Percentiles rank a stretch among this genome's conserved stretches.
Evolutionary conservation across 2,329 filamentous ascomycete species (phyloP).

Genomic region (Botrytis squamosa): DNA sequence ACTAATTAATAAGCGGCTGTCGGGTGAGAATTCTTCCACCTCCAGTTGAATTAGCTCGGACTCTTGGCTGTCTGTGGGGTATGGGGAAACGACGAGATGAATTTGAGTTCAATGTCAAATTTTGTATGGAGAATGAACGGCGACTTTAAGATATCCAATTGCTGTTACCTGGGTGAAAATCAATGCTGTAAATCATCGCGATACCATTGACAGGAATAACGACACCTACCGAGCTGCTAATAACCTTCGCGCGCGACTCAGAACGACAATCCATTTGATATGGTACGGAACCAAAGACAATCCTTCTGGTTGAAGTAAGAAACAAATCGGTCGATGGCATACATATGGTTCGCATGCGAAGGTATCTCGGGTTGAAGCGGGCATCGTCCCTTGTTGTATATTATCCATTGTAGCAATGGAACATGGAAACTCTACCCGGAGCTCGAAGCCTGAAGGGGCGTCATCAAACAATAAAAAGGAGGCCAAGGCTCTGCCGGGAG

Average conservation of each 20-base stretch:
- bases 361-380: constrained; percentile 12
- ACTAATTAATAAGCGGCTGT: not conserved
- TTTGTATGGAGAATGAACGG: constrained; percentile 7
- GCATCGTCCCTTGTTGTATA: constrained; percentile 12
- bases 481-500: not conserved
- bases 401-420: constrained; percentile 22
- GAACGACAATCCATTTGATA: not conserved
- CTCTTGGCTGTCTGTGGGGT: constrained; percentile 17
- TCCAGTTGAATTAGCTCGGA: not conserved
- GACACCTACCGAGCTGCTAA: not conserved
- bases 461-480: constrained; percentile 24
- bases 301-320: not conserved
- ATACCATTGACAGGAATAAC: not conserved
- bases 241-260: not conserved
- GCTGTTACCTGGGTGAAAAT: not conserved
- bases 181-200: not conserved
- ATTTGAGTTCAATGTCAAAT: not conserved
- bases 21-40: constrained; percentile 8
- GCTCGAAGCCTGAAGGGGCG: constrained; percentile 1
- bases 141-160: not conserved
- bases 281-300: not conserved
- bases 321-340: not conserved
- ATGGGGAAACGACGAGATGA: constrained; percentile 10
- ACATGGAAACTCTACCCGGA: constrained; percentile 4
- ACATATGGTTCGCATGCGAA: constrained; percentile 12